These are phyloP conservation scores for Pouteria campechiana DNA, from an alignment of 179 eudicot species.

Conservation along the genomic window DNA sequence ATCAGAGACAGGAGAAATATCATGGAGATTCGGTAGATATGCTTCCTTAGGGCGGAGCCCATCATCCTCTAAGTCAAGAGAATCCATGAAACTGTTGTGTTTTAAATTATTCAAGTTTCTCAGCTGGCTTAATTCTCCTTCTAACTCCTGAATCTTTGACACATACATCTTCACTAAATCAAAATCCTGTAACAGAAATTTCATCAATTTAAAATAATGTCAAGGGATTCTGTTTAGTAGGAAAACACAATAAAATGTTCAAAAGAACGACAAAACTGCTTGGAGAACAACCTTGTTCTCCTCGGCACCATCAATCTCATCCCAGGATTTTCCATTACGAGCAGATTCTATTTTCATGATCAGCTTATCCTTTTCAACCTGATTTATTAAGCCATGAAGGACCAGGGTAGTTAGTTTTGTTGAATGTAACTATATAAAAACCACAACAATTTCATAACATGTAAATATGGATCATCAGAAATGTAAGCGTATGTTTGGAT, in stretches of 20 bases:
- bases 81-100: conserved; percentile 22
- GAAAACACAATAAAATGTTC: no score
- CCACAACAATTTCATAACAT: not conserved
- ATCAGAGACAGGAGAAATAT: conserved; percentile 33
- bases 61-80: conserved; percentile 51
- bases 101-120: conserved; percentile 31
- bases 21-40: conserved; percentile 11
- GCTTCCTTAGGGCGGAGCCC: conserved; percentile 35
- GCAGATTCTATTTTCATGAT: conserved; percentile 74
- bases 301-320: conserved; percentile 64
- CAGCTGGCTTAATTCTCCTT: conserved; percentile 51
- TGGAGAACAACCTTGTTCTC: no score
- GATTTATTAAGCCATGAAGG: conserved; percentile 5
- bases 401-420: not conserved
- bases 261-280: no score
- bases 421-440: not conserved
- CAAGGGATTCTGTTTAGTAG: no score
- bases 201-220: no score
- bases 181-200: conserved; percentile 39
- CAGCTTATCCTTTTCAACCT: conserved; percentile 85
- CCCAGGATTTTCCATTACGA: conserved; percentile 70
- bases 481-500: no score
- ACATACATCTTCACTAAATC: conserved; percentile 58
- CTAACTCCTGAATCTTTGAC: conserved; percentile 71
- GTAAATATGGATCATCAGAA: no score